These are phyloP conservation scores for Prunella vulgaris DNA, from an alignment of 257 asterid genomes.

Conservation along the genomic window DNA sequence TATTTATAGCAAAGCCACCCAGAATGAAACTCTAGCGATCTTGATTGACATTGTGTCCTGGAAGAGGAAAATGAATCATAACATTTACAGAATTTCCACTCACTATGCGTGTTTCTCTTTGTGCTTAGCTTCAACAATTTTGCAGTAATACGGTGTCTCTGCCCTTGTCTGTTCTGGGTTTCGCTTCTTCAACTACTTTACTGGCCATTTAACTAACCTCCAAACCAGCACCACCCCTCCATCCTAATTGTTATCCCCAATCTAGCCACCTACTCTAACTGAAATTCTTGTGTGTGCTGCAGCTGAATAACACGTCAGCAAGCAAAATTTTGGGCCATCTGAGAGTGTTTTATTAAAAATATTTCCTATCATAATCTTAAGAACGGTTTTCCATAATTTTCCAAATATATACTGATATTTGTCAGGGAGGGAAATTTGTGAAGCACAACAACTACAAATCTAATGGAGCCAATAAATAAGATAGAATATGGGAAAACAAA, in stretches of 20 bases:
- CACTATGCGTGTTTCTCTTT: not conserved
- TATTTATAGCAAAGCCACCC: not conserved
- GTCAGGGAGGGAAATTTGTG: not conserved
- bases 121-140: not conserved
- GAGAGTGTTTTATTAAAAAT: not conserved
- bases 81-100: not conserved
- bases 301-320: not conserved
- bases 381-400: not conserved
- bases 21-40: not conserved
- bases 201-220: not conserved
- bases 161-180: not conserved
- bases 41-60: not conserved
- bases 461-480: not conserved
- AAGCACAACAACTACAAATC: not conserved
- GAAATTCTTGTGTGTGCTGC: not conserved
- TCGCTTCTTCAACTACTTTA: conserved; percentile 10
- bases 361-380: not conserved
- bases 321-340: not conserved
- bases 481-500: not conserved
- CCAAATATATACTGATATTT: not conserved
- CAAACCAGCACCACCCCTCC: not conserved
- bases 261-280: not conserved
- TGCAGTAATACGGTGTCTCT: no score
- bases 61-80: not conserved
- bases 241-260: not conserved